These are phyloP conservation scores for Cyathus olla DNA, from an alignment of 1,284 basidiomycete genomes.

Conservation along the genomic window DNA sequence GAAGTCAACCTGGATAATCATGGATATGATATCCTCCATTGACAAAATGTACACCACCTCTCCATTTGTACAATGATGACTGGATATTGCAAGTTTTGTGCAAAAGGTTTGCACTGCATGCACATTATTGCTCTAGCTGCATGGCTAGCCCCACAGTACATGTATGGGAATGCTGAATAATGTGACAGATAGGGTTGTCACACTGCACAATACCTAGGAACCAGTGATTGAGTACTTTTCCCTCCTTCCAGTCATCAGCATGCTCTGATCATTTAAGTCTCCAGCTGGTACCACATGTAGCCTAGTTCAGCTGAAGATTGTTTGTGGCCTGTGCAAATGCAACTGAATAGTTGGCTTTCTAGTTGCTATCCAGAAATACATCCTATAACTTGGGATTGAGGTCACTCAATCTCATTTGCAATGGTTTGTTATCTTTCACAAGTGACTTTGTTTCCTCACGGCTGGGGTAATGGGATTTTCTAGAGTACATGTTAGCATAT, in stretches of 20 bases:
- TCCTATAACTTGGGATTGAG: no score
- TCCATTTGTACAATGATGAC: slow-evolving; percentile 4
- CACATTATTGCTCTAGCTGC: slow-evolving; percentile 9
- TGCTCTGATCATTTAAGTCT: no score
- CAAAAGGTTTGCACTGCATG: slow-evolving; percentile 7
- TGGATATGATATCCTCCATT: slow-evolving; percentile 25
- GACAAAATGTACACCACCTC: slow-evolving; percentile 19
- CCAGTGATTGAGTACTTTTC: slow-evolving; percentile 13
- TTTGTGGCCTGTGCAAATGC: slow-evolving; percentile 3
- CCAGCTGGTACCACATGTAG: neutral
- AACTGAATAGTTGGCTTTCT: slow-evolving; percentile 6
- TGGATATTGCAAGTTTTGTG: slow-evolving; percentile 7
- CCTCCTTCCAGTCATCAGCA: slow-evolving; percentile 16
- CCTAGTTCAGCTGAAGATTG: slow-evolving; percentile 24
- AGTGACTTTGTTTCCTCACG: no score
- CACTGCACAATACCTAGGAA: slow-evolving; percentile 30
- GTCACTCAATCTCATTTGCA: no score
- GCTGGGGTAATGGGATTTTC: no score
- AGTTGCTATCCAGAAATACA: slow-evolving; percentile 24
- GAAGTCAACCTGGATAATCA: slow-evolving; percentile 8
- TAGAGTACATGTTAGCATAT: no score
- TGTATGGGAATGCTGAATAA: slow-evolving; percentile 22
- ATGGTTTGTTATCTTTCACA: no score
- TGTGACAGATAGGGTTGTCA: slow-evolving; percentile 15
- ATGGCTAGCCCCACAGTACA: neutral